Evolutionary conservation across 1,284 basidiomycete genomes (phyloP).

Genomic region (Papiliotrema terrestris): DNA sequence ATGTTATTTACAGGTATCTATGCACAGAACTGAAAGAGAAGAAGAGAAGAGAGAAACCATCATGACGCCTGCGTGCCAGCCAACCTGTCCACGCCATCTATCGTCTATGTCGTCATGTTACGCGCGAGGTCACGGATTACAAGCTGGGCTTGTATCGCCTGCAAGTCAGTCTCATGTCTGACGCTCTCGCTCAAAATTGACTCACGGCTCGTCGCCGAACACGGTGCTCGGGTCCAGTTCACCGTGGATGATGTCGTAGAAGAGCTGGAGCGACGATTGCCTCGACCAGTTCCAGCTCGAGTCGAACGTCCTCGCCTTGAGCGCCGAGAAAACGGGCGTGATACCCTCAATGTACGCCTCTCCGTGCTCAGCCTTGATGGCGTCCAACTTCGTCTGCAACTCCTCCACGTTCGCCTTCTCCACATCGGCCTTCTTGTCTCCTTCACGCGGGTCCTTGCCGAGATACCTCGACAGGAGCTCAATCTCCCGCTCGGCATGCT

Average conservation of each 20-base stretch:
- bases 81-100: not conserved
- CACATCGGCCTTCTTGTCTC: conserved; percentile 80
- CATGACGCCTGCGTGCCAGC: not conserved
- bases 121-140: not conserved
- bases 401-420: conserved; percentile 63
- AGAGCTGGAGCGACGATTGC: conserved; percentile 91
- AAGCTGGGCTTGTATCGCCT: conserved; percentile 18
- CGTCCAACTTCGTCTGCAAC: conserved; percentile 81
- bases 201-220: conserved; percentile 40
- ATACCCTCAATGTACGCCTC: conserved; percentile 93
- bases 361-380: conserved; percentile 70
- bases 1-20: conserved; percentile 13
- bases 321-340: conserved; percentile 84
- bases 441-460: conserved; percentile 84
- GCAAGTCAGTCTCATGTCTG: not conserved
- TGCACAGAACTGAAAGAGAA: conserved; percentile 5
- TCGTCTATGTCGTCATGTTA: not conserved
- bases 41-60: conserved; percentile 6
- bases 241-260: conserved; percentile 96
- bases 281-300: conserved; percentile 99
- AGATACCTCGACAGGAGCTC: conserved; percentile 96
- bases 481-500: conserved; percentile 87
- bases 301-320: conserved; percentile 96
- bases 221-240: conserved; percentile 47
- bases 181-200: not conserved